phyloP scores from a whole-genome alignment of 176 grass and related monocot genomes.

The Oryza meridionalis region DNA sequence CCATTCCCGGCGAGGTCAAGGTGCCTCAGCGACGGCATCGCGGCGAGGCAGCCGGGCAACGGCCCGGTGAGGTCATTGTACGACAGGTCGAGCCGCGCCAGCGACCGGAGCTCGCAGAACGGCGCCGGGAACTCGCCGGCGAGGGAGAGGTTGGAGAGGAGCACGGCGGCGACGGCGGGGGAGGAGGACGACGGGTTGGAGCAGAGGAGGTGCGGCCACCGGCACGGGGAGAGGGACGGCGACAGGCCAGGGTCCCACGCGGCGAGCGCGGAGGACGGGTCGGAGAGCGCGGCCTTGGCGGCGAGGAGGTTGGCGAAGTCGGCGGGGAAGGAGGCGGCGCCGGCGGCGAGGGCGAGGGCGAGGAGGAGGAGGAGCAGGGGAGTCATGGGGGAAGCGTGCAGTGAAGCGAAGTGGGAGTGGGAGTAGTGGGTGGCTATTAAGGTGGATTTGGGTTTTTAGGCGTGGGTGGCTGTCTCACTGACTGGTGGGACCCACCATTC shows the following conservation, averaged over 20 bases:
- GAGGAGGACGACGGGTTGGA: conserved; percentile 37
- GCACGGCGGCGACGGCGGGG: conserved; percentile 36
- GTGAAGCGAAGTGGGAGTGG: not conserved
- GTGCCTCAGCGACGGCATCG: conserved; percentile 46
- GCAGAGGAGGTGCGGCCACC: conserved; percentile 60
- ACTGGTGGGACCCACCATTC: not conserved
- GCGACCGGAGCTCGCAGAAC: conserved; percentile 44
- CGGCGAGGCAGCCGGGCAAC: conserved; percentile 54
- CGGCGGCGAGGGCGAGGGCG: not conserved
- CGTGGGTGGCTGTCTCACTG: not conserved
- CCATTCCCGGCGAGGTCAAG: conserved; percentile 69
- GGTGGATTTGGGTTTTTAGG: not conserved
- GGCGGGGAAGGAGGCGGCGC: not conserved
- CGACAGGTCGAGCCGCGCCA: conserved; percentile 69
- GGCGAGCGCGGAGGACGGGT: conserved; percentile 45
- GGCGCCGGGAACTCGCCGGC: conserved; percentile 43
- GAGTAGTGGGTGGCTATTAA: not conserved
- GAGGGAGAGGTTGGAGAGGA: conserved; percentile 61
- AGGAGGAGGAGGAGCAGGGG: conserved; percentile 38
- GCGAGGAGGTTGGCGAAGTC: conserved; percentile 16
- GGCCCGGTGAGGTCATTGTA: conserved; percentile 52
- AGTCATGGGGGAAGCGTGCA: conserved; percentile 47
- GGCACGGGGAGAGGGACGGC: conserved; percentile 45
- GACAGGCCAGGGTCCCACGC: conserved; percentile 32
- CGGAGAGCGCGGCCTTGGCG: conserved; percentile 38